Base-by-base conservation (phyloP, 139 green algal species). In the Trebouxia sp. region DNA sequence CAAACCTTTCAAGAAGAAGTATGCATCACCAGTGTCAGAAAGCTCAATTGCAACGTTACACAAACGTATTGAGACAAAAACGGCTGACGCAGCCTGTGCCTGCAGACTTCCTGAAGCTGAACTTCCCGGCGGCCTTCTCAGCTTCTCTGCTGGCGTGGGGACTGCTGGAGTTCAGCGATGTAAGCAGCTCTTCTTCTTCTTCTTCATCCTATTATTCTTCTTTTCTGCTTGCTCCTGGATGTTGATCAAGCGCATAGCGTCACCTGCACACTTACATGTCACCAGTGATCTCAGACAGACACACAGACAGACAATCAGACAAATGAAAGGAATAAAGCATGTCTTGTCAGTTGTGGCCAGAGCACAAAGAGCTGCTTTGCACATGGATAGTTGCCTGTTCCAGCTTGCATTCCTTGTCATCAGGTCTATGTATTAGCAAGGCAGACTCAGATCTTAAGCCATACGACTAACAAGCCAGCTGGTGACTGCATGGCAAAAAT, bases 31-130 rank as follows among this genome's bases (percentile, higher is more conserved):
- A n/a, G n/a, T n/a, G n/a, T n/a, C n/a, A n/a, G n/a, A n/a, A n/a
- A n/a, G n/a, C n/a, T n/a, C n/a, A n/a, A n/a, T n/a, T n/a, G n/a
- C n/a, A n/a, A n/a, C n/a, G n/a, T n/a, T n/a, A n/a, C n/a, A n/a
- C n/a, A n/a, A n/a, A n/a, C n/a, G n/a, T n/a, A n/a, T n/a, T n/a
- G n/a, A n/a, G n/a, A n/a, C n/a, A n/a, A n/a, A n/a, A n/a, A n/a
- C n/a, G n/a, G n/a, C n/a, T 58, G 48, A 58, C 17, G 48, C 48
- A 28, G 47, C 3, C 62, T 45, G 62, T 30, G 22, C 17, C 35
- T 75, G 80, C 80, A 84, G 90, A 94, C 76, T 79, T 88, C 58
- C 47, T 94, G 69, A 94, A 93, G 81, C 90, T 91, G 28, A 83
- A 83, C 70, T 91, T 94, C 66, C 88, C 90, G 3, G 79, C 92